Conservation (phyloP, 106 monocot genomes). For the Chionographis japonica region DNA sequence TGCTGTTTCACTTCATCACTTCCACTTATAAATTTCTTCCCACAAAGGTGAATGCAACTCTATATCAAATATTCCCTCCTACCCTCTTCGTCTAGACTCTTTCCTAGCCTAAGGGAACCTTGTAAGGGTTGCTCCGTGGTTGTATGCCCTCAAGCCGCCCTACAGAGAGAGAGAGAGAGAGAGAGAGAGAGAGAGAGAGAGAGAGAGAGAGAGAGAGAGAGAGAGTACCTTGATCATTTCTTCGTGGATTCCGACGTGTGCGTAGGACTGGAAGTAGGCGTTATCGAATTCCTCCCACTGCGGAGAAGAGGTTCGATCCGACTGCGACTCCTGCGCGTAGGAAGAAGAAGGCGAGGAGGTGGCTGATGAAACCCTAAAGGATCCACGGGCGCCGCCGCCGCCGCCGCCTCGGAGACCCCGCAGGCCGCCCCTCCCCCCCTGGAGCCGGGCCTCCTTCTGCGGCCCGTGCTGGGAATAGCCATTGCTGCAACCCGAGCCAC, state of each 20-base stretch:
- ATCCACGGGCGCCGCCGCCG: conserved; percentile 20
- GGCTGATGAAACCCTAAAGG: conserved; percentile 11
- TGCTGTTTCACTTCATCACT: no score
- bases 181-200: not conserved
- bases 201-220: not conserved
- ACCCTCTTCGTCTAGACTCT: no score
- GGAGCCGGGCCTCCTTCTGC: conserved; percentile 9
- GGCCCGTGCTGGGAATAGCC: conserved; percentile 10
- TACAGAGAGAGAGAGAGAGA: no score
- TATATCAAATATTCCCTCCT: no score
- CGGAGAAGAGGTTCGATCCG: conserved; percentile 16
- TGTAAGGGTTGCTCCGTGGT: no score
- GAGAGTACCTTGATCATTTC: conserved; percentile 89
- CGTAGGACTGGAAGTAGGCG: conserved; percentile 85
- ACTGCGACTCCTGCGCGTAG: not conserved
- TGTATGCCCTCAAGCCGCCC: no score
- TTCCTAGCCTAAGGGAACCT: no score
- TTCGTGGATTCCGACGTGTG: conserved; percentile 86
- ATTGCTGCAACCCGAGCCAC: conserved; percentile 22
- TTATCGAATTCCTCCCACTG: conserved; percentile 55
- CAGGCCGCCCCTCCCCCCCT: not conserved
- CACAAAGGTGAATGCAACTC: no score
- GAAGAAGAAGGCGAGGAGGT: not conserved
- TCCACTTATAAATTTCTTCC: no score
- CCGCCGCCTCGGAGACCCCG: conserved; percentile 7